Conservation (phyloP, 2,329 filamentous ascomycete species). For the Ophiostoma ulmi region DNA sequence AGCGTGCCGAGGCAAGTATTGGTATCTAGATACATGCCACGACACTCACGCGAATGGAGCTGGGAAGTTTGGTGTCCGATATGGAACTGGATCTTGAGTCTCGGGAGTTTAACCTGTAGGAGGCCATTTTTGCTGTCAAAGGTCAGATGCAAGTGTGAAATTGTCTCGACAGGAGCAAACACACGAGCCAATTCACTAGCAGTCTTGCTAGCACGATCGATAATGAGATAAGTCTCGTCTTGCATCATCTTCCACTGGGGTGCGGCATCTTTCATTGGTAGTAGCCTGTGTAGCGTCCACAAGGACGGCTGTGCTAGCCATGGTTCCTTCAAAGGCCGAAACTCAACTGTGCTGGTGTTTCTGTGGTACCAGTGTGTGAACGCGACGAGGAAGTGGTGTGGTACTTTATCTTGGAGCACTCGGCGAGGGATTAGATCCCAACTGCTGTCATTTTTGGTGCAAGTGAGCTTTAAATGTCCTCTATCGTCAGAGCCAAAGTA, state of each 20-base stretch:
- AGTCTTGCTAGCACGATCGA: conserved; percentile 29
- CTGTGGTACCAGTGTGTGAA: conserved; percentile 44
- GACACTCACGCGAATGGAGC: conserved; percentile 46
- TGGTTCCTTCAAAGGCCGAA: conserved; percentile 30
- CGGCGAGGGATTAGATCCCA: conserved; percentile 36
- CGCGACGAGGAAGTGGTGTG: conserved; percentile 36
- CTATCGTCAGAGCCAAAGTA: conserved; percentile 34
- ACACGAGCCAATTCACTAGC: background rate
- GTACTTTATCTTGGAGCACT: conserved; percentile 38
- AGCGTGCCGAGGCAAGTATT: conserved; percentile 45
- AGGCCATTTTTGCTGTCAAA: conserved; percentile 2
- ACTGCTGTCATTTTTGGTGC: conserved; percentile 15
- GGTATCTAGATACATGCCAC: conserved; percentile 45
- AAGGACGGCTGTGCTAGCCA: conserved; percentile 30
- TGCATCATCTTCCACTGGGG: background rate
- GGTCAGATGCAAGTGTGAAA: background rate
- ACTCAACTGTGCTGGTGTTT: conserved; percentile 31
- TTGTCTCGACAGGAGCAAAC: background rate
- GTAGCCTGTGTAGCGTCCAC: conserved; percentile 24
- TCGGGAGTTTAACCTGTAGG: conserved; percentile 43
- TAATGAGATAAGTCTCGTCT: conserved; percentile 33
- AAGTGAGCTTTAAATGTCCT: conserved; percentile 34
- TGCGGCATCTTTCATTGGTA: background rate
- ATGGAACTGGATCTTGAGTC: conserved; percentile 45
- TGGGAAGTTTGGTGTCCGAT: conserved; percentile 30